Percentiles rank a stretch among this genome's conserved stretches.
Evolutionary conservation across 2,329 filamentous ascomycete genomes (phyloP).

Genomic region (Paraphaeosphaeria minitans): DNA sequence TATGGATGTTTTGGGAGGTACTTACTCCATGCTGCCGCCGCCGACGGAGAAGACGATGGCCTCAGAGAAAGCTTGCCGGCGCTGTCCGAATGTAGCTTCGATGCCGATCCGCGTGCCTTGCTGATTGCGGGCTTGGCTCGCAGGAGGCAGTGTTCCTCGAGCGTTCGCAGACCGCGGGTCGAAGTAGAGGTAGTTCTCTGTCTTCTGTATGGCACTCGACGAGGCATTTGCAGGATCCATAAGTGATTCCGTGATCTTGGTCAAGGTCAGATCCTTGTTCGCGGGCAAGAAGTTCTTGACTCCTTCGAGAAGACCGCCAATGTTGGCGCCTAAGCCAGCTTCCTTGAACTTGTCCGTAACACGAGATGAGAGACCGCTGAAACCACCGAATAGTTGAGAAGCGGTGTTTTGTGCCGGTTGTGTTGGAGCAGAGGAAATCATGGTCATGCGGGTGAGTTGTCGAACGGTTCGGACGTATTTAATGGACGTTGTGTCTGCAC

Average conservation of each 20-base stretch:
- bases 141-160: conserved; percentile 85
- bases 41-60: conserved; percentile 91
- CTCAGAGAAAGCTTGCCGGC: conserved; percentile 86
- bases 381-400: conserved; percentile 86
- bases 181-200: conserved; percentile 96
- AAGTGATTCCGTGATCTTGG: conserved; percentile 96
- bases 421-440: conserved; percentile 83
- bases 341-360: conserved; percentile 95
- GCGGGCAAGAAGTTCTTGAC: conserved; percentile 98
- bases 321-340: conserved; percentile 81
- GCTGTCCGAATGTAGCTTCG: conserved; percentile 85
- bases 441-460: conserved; percentile 96
- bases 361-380: conserved; percentile 87
- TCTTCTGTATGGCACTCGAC: conserved; percentile 91
- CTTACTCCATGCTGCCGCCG: conserved; percentile 87
- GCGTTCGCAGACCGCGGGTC: conserved; percentile 94
- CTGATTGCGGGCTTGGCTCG: conserved; percentile 60
- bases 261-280: conserved; percentile 93
- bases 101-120: conserved; percentile 62
- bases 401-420: conserved; percentile 65
- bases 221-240: conserved; percentile 94
- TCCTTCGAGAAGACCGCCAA: conserved; percentile 91
- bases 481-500: conserved; percentile 76
- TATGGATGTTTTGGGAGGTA: neutral
- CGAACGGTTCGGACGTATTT: conserved; percentile 82